Percentiles rank a stretch among this genome's conserved stretches.
Evolutionary conservation across 495 filamentous ascomycete species (phyloP).

Genomic region (Xylaria telfairii): DNA sequence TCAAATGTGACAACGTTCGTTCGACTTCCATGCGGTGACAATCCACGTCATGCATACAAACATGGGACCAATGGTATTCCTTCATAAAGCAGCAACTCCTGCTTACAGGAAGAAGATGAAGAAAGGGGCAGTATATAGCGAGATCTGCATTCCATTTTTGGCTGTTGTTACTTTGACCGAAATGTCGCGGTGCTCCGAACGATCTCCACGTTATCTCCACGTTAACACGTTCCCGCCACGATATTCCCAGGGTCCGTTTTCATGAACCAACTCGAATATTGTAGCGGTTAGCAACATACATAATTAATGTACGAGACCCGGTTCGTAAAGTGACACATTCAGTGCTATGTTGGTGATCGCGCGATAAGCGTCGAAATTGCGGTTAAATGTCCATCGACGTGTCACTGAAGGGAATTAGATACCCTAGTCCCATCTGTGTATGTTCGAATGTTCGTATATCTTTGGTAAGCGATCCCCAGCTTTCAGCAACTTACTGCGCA

Average conservation of each 20-base stretch:
- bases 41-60: constrained; percentile 10
- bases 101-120: not conserved
- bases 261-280: not conserved
- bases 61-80: not conserved
- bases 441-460: not conserved
- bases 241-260: not conserved
- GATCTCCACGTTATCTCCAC: not conserved
- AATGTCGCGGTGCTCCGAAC: not conserved
- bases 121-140: not conserved
- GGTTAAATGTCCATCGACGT: not conserved
- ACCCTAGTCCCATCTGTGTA: not conserved
- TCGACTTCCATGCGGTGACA: not conserved
- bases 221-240: not conserved
- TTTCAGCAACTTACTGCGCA: not conserved
- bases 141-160: not conserved
- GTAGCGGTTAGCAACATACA: not conserved
- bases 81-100: constrained; percentile 1
- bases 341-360: not conserved
- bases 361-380: constrained; percentile 14
- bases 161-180: not conserved
- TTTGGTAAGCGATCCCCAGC: not conserved
- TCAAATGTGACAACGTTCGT: not conserved
- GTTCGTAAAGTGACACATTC: not conserved
- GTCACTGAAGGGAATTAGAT: not conserved
- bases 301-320: not conserved